Evolutionary conservation across 768 basidiomycete genomes (phyloP), one percentile per base, ranked within the genome.

Genomic region (Termitomyces sp.): DNA sequence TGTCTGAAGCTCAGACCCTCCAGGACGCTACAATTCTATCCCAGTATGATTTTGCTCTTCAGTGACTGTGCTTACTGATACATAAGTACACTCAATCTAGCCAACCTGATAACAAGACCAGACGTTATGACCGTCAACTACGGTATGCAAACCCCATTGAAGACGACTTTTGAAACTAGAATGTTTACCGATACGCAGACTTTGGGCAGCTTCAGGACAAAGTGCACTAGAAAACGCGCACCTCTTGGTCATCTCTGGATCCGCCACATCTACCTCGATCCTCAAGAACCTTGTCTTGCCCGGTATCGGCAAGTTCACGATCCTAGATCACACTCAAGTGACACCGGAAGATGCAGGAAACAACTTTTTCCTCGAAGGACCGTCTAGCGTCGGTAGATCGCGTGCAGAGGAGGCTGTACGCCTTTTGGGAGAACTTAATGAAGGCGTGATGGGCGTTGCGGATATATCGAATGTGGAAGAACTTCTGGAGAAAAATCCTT

Each of bases 281-380:
- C 79, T 99, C 55, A 98, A 99, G 79, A 98, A 98, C 67, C 86
- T 98, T 59, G 94, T 98, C 39, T 83, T 98, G 8, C 97, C 97
- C 2, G 96, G 96, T 8, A 85, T 98, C 61, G 93, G 95, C n/a
- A 84, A 90, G 66, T 98, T 97, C 69, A 96, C 95, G 47, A 83
- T 98, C 68, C 82, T 97, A 57, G 94, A 95, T 66, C 72, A 80
- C 23, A 67, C 71, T 2, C 54, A 68, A 39, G 86, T 87, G 28
- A 78, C 84, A 0, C 77, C 84, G 1, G 81, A 85, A 55, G 95
- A 98, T 64, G 85, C 93, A 0, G 94, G 94, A 0, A 92, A 94
- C 77, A 98, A 98, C 75, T 99, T 99, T 76, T 99, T 98, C 74
- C 77, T 99, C 25, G 82, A 89, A 40, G 88, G 85, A 0, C 70